Conservation (phyloP, 1,284 basidiomycete species). For the Cerrena zonata region DNA sequence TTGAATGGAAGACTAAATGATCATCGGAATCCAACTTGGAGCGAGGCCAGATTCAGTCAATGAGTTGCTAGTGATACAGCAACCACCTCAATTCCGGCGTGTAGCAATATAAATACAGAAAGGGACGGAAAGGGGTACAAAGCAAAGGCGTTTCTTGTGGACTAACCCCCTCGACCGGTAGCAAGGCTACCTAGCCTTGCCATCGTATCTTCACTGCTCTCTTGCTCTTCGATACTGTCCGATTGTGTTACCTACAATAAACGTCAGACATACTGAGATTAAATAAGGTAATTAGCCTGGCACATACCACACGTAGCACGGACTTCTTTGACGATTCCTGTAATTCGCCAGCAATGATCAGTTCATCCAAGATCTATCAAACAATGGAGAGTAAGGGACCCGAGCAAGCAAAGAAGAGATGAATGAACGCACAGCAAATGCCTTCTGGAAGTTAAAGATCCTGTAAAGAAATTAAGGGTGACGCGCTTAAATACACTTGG, state of each 20-base stretch:
- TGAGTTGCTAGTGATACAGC: too few species aligned
- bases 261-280: neutral
- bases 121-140: too few species aligned
- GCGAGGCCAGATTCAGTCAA: too few species aligned
- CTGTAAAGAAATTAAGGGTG: constrained; percentile 33
- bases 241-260: constrained; percentile 67
- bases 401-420: neutral
- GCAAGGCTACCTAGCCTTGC: constrained; percentile 53
- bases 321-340: constrained; percentile 99
- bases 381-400: neutral
- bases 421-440: constrained; percentile 69
- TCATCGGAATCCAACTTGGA: too few species aligned
- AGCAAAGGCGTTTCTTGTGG: neutral
- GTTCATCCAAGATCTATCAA: constrained; percentile 87
- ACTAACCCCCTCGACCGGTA: constrained; percentile 22
- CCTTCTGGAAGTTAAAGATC: constrained; percentile 98
- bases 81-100: too few species aligned
- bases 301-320: constrained; percentile 77
- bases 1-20: too few species aligned
- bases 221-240: constrained; percentile 75
- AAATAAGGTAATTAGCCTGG: neutral
- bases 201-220: constrained; percentile 73
- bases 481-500: neutral
- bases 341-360: constrained; percentile 95
- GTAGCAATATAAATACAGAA: too few species aligned